Evolutionary conservation across 257 asterid species (phyloP).

Genomic region (Nicotiana otophora): DNA sequence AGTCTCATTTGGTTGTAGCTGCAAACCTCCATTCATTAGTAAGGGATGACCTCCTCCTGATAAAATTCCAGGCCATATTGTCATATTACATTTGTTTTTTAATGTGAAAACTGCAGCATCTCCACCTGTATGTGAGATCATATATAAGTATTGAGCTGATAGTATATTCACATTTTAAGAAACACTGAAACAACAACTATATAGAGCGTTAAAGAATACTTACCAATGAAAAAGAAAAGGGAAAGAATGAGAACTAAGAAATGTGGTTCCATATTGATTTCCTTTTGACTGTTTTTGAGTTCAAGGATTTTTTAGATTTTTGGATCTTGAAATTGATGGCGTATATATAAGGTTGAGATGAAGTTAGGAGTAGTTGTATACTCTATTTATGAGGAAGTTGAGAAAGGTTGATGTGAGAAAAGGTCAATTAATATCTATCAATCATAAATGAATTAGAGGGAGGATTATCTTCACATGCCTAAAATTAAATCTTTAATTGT

Average conservation of each 20-base stretch:
- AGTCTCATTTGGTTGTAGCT: conserved; percentile 20
- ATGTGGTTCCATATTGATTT: not conserved
- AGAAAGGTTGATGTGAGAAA: not conserved
- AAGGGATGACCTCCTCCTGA: conserved; percentile 40
- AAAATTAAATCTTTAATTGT: too few relatives aligned
- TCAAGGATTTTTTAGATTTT: not conserved
- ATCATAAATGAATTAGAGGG: not conserved
- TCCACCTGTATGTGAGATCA: conserved; percentile 16
- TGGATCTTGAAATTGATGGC: not conserved
- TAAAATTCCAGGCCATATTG: conserved; percentile 59
- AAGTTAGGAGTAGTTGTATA: not conserved
- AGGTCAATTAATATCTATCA: not conserved
- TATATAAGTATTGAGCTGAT: not conserved
- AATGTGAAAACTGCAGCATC: conserved; percentile 40
- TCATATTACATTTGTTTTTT: conserved; percentile 35
- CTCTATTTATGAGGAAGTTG: not conserved
- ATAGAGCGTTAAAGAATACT: not conserved
- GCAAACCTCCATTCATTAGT: conserved; percentile 44
- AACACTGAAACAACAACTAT: too few relatives aligned
- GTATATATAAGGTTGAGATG: not conserved
- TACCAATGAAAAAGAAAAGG: not conserved
- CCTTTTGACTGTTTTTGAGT: not conserved
- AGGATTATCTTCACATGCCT: not conserved
- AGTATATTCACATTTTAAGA: not conserved
- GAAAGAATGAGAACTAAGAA: not conserved